phyloP scores from a whole-genome alignment of 1,139 yeast genomes.

The Debaryomyces sp. region DNA sequence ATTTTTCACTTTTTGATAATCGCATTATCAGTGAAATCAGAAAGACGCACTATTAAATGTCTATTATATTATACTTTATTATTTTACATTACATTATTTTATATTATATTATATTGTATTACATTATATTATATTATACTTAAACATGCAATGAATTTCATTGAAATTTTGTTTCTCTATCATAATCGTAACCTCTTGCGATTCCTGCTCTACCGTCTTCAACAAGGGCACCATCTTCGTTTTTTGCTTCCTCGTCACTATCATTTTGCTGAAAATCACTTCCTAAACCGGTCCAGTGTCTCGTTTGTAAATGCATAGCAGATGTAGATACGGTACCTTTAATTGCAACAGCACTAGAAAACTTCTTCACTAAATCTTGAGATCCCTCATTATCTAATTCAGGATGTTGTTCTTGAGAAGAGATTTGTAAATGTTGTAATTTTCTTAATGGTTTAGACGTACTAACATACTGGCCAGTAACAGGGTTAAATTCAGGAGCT shows the following conservation, averaged over 20 bases:
- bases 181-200: constrained; percentile 77
- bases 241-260: constrained; percentile 41
- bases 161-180: constrained; percentile 13
- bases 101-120: too few species aligned
- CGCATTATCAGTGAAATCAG: neutral
- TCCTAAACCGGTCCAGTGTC: constrained; percentile 91
- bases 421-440: constrained; percentile 64
- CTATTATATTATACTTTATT: neutral
- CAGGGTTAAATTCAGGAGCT: constrained; percentile 86
- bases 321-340: constrained; percentile 88
- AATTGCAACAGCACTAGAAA: constrained; percentile 63
- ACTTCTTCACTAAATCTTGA: constrained; percentile 55
- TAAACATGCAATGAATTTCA: neutral
- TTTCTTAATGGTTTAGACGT: constrained; percentile 76
- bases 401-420: constrained; percentile 30
- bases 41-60: neutral
- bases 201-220: constrained; percentile 86
- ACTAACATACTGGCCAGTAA: constrained; percentile 74
- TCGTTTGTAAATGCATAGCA: constrained; percentile 69
- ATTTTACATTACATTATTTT: too few species aligned
- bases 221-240: constrained; percentile 65
- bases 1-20: neutral
- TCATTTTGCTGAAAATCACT: constrained; percentile 59
- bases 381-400: constrained; percentile 18
- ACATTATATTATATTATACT: neutral